Evolutionary conservation across 225 moss, liverwort and hornwort genomes (phyloP).

Genomic region (Pseudoscleropodium purum): DNA sequence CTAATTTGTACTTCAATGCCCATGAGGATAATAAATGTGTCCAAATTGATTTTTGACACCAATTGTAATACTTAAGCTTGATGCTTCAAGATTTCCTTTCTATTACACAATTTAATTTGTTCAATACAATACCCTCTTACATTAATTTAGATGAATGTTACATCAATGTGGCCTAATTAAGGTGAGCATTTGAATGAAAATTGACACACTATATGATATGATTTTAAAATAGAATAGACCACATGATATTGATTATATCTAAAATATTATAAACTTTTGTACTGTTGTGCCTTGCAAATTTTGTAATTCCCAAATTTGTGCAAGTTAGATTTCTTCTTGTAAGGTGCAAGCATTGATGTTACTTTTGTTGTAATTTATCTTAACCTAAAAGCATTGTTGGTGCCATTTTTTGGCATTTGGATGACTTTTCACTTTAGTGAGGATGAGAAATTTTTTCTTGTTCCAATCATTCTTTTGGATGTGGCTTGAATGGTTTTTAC

Average conservation of each 20-base stretch:
- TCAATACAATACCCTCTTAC: not conserved
- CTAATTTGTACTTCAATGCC: not conserved
- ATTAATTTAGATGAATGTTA: not conserved
- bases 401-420: not conserved
- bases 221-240: not conserved
- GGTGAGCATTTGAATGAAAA: not conserved
- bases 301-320: not conserved
- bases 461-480: not conserved
- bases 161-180: not conserved
- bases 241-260: not conserved
- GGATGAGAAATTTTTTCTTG: fast-evolving
- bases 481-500: not conserved
- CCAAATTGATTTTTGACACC: not conserved
- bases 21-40: not conserved
- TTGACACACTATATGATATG: not conserved
- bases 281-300: not conserved
- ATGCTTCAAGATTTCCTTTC: not conserved
- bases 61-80: not conserved
- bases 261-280: not conserved
- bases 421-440: not conserved
- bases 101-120: not conserved
- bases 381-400: fast-evolving
- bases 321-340: not conserved
- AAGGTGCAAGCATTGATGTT: not conserved
- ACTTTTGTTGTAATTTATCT: not conserved